These are phyloP conservation scores for Domatiomyces globalis DNA, from an alignment of 2,329 filamentous ascomycete genomes.

Conservation along the genomic window DNA sequence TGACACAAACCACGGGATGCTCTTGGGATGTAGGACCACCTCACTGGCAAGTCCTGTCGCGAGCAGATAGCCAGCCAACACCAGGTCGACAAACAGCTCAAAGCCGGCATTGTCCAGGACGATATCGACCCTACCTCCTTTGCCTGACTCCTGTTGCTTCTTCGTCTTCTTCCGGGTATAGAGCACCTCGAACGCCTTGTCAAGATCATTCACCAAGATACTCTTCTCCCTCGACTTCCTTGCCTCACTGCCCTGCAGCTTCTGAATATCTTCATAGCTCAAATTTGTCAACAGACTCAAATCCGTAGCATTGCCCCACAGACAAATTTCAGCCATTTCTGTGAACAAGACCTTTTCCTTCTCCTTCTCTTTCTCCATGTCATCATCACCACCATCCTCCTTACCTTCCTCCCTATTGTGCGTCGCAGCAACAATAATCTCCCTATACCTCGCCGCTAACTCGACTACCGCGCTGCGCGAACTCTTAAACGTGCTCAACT, in stretches of 20 bases:
- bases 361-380: slow-evolving; percentile 24
- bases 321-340: slow-evolving; percentile 23
- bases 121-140: slow-evolving; percentile 57
- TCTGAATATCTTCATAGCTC: slow-evolving; percentile 69
- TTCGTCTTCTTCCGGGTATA: slow-evolving; percentile 49
- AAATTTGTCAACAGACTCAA: slow-evolving; percentile 20
- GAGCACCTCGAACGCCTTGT: slow-evolving; percentile 54
- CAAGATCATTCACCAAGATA: slow-evolving; percentile 77
- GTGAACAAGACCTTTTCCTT: slow-evolving; percentile 21
- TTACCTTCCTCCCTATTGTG: slow-evolving; percentile 4
- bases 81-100: slow-evolving; percentile 87
- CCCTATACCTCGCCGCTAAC: slow-evolving; percentile 17
- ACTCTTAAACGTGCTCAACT: slow-evolving; percentile 19
- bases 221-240: slow-evolving; percentile 80
- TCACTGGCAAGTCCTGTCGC: slow-evolving; percentile 71
- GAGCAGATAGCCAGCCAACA: slow-evolving; percentile 80
- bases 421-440: slow-evolving; percentile 23
- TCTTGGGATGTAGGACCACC: slow-evolving; percentile 82
- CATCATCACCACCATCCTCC: slow-evolving; percentile 33
- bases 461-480: slow-evolving; percentile 19
- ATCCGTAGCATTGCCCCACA: slow-evolving; percentile 26
- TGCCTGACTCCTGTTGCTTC: slow-evolving; percentile 43
- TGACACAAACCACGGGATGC: slow-evolving; percentile 95
- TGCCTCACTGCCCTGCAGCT: slow-evolving; percentile 77
- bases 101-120: slow-evolving; percentile 96